These are phyloP conservation scores for Lentinula aciculospora DNA, from an alignment of 768 basidiomycete species.

Conservation along the genomic window DNA sequence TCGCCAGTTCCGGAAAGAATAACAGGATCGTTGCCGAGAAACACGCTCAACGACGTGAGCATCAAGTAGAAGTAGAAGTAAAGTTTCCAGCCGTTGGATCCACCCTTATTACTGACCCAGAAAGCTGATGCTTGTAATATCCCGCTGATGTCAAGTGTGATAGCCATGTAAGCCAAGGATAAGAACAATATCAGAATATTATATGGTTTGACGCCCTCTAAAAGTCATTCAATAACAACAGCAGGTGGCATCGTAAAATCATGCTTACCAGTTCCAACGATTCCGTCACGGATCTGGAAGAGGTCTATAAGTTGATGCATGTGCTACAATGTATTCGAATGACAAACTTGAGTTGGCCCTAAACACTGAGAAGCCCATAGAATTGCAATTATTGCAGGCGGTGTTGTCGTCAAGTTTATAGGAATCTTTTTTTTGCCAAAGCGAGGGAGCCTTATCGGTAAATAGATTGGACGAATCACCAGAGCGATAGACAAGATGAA, in stretches of 20 bases:
- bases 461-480: conserved; percentile 41
- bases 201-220: conserved; percentile 76
- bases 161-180: conserved; percentile 88
- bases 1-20: conserved; percentile 75
- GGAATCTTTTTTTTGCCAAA: conserved; percentile 26
- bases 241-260: background rate
- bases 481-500: conserved; percentile 49
- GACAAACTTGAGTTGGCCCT: conserved; percentile 24
- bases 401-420: conserved; percentile 49
- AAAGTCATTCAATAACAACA: background rate
- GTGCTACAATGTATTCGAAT: background rate
- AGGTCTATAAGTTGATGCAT: background rate
- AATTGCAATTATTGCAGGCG: conserved; percentile 44
- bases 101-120: conserved; percentile 77
- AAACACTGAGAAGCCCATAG: conserved; percentile 55
- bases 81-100: conserved; percentile 62
- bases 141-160: conserved; percentile 87
- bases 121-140: conserved; percentile 83
- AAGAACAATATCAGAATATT: conserved; percentile 93
- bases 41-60: conserved; percentile 68
- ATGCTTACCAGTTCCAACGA: conserved; percentile 49
- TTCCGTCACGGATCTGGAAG: conserved; percentile 59
- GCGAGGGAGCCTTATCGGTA: conserved; percentile 30
- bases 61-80: conserved; percentile 82
- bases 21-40: conserved; percentile 93